These are phyloP conservation scores for Phytophthora aleatoria DNA, from an alignment of 352 stramenopile species.

Conservation along the genomic window DNA sequence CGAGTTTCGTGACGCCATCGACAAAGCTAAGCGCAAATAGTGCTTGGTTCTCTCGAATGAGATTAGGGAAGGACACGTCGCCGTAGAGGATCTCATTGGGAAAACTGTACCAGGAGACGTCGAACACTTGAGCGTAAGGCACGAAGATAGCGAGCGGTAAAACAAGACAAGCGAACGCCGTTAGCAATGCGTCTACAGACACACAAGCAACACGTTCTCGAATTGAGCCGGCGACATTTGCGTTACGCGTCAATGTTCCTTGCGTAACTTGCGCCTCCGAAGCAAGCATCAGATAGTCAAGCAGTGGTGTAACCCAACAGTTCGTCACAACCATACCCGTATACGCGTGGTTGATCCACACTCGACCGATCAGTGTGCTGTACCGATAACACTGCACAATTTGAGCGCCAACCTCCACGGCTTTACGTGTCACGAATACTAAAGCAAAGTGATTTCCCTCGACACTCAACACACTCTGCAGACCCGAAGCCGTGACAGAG, in stretches of 20 bases:
- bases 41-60: slow-evolving; percentile 50
- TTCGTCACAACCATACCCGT: slow-evolving; percentile 43
- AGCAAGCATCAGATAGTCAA: slow-evolving; percentile 18
- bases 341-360: slow-evolving; percentile 58
- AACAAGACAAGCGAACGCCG: slow-evolving; percentile 4
- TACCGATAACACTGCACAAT: slow-evolving; percentile 47
- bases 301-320: slow-evolving; percentile 38
- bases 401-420: slow-evolving; percentile 26
- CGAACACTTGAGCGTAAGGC: slow-evolving; percentile 36
- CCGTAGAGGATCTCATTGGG: slow-evolving; percentile 43
- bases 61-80: slow-evolving; percentile 49
- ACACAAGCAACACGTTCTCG: slow-evolving; percentile 3
- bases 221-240: slow-evolving; percentile 11
- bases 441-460: slow-evolving; percentile 27
- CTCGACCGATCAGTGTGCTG: slow-evolving; percentile 43
- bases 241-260: neutral
- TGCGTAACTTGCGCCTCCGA: neutral
- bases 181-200: slow-evolving; percentile 20
- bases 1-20: slow-evolving; percentile 36
- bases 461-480: slow-evolving; percentile 21
- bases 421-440: slow-evolving; percentile 23
- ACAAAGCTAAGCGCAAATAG: slow-evolving; percentile 38
- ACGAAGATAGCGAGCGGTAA: slow-evolving; percentile 27
- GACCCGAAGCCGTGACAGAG: slow-evolving; percentile 3
- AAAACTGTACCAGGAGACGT: slow-evolving; percentile 36